These are phyloP conservation scores for Thermothelomyces thermophilus DNA, from an alignment of 2,329 filamentous ascomycete genomes.

Conservation along the genomic window DNA sequence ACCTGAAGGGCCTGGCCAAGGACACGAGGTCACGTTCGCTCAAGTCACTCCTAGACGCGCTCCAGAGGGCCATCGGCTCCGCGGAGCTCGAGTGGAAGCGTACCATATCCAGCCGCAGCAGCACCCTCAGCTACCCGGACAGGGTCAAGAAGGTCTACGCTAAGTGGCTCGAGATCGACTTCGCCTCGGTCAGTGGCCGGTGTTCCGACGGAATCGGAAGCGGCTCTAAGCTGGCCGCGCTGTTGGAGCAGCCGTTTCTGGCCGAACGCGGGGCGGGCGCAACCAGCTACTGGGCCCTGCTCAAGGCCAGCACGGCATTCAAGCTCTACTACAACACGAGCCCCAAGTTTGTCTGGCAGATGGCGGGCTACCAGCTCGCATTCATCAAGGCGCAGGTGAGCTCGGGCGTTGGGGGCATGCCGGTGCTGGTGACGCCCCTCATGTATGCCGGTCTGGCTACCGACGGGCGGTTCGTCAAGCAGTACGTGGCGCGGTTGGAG, in stretches of 20 bases:
- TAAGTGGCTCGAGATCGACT: slow-evolving; percentile 38
- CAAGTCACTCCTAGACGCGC: slow-evolving; percentile 28
- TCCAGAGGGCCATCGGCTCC: slow-evolving; percentile 31
- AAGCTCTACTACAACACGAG: slow-evolving; percentile 29
- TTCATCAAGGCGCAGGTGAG: slow-evolving; percentile 37
- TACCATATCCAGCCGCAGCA: slow-evolving; percentile 13
- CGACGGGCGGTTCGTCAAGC: slow-evolving; percentile 24
- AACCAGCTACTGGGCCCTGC: slow-evolving; percentile 39
- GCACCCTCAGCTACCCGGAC: slow-evolving; percentile 16
- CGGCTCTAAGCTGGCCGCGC: slow-evolving; percentile 25
- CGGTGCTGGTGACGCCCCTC: slow-evolving; percentile 16
- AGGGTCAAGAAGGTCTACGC: slow-evolving; percentile 34
- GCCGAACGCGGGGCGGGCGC: slow-evolving; percentile 18
- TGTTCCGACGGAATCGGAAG: slow-evolving; percentile 11
- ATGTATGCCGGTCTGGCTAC: slow-evolving; percentile 25
- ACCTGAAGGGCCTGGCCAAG: slow-evolving; percentile 30
- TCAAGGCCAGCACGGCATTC: slow-evolving; percentile 47
- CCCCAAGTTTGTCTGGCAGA: slow-evolving; percentile 38
- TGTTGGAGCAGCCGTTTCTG: slow-evolving; percentile 28
- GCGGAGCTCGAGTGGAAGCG: slow-evolving; percentile 31
- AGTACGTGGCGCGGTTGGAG: slow-evolving; percentile 22
- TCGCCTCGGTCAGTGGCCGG: slow-evolving; percentile 25
- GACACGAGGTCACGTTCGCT: slow-evolving; percentile 26
- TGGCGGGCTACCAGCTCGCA: slow-evolving; percentile 44
- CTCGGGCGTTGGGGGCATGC: slow-evolving; percentile 18